Evolutionary conservation across 2,329 filamentous ascomycete species (phyloP), one percentile per base, ranked within the genome.

Genomic region (Thermomyces lanuginosus): DNA sequence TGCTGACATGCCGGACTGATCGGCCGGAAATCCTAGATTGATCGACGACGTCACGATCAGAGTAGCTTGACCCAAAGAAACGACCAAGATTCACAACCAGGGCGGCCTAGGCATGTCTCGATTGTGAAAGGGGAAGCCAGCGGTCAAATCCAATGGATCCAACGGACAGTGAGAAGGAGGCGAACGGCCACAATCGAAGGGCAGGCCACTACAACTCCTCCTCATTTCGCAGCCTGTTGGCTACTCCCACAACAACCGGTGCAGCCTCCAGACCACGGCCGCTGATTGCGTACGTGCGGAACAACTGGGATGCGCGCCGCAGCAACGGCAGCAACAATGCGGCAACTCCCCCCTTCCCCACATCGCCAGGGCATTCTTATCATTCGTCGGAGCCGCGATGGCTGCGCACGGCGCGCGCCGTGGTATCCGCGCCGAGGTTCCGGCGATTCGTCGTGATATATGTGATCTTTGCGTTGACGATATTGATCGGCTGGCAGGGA

Each of bases 351-450:
- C 21, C 27, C 4, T 21, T 24, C 12, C 7, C 18, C 12, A 27
- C 27, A 23, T 24, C 25, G 10, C 24, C 27, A 13, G 24, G 24
- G 19, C n/a, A 26, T 16, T 17, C 12, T 4, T n/a, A n/a, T 4
- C 15, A 24, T 14, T 16, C 22, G 11, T n/a, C n/a, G n/a, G 21
- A 38, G 19, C 37, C 39, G 12, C 31, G 28, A 27, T 44, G 38
- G 37, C 8, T 40, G 6, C 38, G 44, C 29, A 46, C 46, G 30
- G 32, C 38, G 21, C 22, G 42, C 22, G 46, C 50, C 8, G 36
- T 58, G 18, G 31, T 51, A 19, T 45, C 47, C 8, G 55, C 53
- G 4, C 57, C 55, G 11, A 49, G 51, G 11, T 51, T 60, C 29
- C 48, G 55, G 23, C 50, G 56, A 32, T 55, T 49, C 30, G 35